Conservation (phyloP, 2,329 filamentous ascomycete species). For the Penicillium freii region DNA sequence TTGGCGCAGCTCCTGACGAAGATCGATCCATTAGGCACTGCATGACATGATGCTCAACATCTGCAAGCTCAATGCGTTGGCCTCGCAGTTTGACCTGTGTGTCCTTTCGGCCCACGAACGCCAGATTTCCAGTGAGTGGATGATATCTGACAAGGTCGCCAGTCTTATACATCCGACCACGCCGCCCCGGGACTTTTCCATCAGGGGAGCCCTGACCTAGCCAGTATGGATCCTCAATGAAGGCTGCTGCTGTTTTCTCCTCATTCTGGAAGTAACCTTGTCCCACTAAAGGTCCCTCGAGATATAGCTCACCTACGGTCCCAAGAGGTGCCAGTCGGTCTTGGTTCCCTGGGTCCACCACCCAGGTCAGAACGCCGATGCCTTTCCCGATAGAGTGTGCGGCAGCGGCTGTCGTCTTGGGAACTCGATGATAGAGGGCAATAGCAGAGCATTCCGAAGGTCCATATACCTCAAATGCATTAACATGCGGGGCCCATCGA, state of each 20-base stretch:
- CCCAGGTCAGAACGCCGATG: not conserved
- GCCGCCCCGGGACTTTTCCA: not conserved
- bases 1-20: not conserved
- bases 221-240: not conserved
- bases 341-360: not conserved
- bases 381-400: not conserved
- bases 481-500: not conserved
- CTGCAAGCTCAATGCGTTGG: not conserved
- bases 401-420: not conserved
- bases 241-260: not conserved
- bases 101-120: not conserved
- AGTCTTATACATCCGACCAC: not conserved
- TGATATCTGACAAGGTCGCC: not conserved
- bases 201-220: not conserved
- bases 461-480: not conserved
- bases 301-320: not conserved
- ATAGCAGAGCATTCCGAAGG: not conserved
- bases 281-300: not conserved
- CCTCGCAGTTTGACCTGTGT: not conserved
- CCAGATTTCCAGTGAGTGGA: not conserved
- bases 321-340: not conserved
- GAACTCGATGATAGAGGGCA: not conserved
- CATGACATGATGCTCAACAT: not conserved
- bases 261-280: not conserved
- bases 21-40: not conserved